These are phyloP conservation scores for Neonectria faginata DNA, from an alignment of 2,329 filamentous ascomycete genomes.

Conservation along the genomic window DNA sequence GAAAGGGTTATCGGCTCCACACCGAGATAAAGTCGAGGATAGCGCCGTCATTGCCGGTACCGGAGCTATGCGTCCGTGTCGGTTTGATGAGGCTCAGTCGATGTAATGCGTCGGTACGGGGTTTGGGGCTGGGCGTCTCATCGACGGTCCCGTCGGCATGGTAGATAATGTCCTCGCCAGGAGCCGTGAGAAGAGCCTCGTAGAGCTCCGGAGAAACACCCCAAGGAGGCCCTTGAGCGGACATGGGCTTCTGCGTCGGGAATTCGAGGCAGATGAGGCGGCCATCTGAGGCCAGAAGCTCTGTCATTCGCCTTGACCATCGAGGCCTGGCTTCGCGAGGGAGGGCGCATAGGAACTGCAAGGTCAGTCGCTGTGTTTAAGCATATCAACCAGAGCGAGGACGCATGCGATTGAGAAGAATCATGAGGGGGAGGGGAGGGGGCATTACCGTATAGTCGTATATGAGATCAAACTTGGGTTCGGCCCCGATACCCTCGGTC, in stretches of 20 bases:
- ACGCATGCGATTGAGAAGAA: constrained; percentile 3
- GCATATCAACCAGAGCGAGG: constrained; percentile 9
- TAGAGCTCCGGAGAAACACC: constrained; percentile 77
- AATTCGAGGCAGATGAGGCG: constrained; percentile 78
- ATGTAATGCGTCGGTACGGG: constrained; percentile 52
- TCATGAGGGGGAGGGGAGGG: constrained; percentile 35
- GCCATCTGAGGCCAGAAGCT: constrained; percentile 62
- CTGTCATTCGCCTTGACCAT: constrained; percentile 66
- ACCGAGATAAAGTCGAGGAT: constrained; percentile 66
- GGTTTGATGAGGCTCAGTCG: constrained; percentile 64
- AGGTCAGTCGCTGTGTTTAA: constrained; percentile 30
- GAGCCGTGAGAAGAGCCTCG: constrained; percentile 75
- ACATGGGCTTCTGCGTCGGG: constrained; percentile 76
- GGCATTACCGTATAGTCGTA: constrained; percentile 70
- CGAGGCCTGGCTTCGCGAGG: constrained; percentile 62
- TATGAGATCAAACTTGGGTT: constrained; percentile 71
- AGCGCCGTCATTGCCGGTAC: constrained; percentile 58
- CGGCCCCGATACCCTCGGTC: constrained; percentile 56
- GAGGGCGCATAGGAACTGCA: constrained; percentile 72
- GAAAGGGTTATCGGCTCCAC: constrained; percentile 55
- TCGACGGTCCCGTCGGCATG: constrained; percentile 58
- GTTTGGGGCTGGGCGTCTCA: constrained; percentile 55
- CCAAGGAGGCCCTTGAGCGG: constrained; percentile 78
- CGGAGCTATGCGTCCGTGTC: constrained; percentile 60
- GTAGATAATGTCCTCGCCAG: constrained; percentile 76